These are phyloP conservation scores for Aplosporella prunicola DNA, from an alignment of 2,329 filamentous ascomycete species.

Conservation along the genomic window DNA sequence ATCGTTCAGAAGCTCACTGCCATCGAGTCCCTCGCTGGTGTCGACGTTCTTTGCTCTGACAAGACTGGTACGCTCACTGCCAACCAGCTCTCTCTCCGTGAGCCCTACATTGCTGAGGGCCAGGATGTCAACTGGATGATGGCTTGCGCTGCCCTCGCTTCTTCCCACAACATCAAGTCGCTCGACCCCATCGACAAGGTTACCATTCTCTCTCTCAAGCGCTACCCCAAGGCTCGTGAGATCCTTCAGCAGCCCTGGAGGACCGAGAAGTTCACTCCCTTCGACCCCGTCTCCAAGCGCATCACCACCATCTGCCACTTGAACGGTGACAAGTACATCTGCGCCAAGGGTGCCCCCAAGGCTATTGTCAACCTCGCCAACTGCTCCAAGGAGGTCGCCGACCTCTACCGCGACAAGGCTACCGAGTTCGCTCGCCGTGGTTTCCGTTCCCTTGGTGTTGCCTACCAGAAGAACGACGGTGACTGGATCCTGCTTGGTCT, in stretches of 20 bases:
- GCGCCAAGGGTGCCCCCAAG: slow-evolving; percentile 70
- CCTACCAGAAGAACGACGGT: slow-evolving; percentile 67
- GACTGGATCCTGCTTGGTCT: slow-evolving; percentile 66
- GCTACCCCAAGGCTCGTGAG: slow-evolving; percentile 68
- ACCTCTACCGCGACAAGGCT: slow-evolving; percentile 62
- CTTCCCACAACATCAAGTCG: slow-evolving; percentile 70
- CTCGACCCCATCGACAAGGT: slow-evolving; percentile 74
- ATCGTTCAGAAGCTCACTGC: slow-evolving; percentile 89
- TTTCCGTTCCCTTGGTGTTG: slow-evolving; percentile 72
- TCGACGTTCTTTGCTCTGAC: slow-evolving; percentile 89
- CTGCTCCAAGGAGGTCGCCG: slow-evolving; percentile 55
- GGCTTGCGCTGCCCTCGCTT: slow-evolving; percentile 67
- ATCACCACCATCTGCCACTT: slow-evolving; percentile 62
- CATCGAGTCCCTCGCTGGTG: slow-evolving; percentile 85
- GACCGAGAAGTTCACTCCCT: slow-evolving; percentile 68
- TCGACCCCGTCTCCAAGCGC: slow-evolving; percentile 72
- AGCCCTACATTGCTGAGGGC: slow-evolving; percentile 67
- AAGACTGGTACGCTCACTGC: slow-evolving; percentile 79
- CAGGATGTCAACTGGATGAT: slow-evolving; percentile 79
- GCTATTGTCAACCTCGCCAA: slow-evolving; percentile 61
- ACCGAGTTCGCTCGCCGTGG: slow-evolving; percentile 68
- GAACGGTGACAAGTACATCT: slow-evolving; percentile 61
- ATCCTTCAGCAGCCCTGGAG: slow-evolving; percentile 66
- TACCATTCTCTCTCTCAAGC: slow-evolving; percentile 64
- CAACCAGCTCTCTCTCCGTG: slow-evolving; percentile 66